These are phyloP conservation scores for Russula dissimulans DNA, from an alignment of 768 basidiomycete species.

Conservation along the genomic window DNA sequence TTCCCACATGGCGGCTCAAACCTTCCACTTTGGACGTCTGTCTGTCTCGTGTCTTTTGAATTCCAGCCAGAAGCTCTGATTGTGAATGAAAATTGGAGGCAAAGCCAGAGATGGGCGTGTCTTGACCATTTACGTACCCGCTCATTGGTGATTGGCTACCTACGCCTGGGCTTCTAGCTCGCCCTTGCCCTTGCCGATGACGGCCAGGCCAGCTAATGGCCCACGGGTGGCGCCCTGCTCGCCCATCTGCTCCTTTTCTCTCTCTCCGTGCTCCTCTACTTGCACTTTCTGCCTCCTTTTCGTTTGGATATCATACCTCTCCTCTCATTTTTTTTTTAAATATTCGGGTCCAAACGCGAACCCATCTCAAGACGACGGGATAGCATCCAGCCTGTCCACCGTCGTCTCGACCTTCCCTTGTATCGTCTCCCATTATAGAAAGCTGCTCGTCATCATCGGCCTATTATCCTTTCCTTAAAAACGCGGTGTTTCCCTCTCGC, in stretches of 20 bases:
- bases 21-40: too few relatives aligned
- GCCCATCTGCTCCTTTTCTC: background rate
- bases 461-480: background rate
- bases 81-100: background rate
- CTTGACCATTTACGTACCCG: slow-evolving; percentile 13
- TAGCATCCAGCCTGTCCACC: too few relatives aligned
- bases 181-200: background rate
- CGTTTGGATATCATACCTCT: background rate
- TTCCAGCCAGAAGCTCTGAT: too few relatives aligned
- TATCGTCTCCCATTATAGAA: slow-evolving; percentile 2
- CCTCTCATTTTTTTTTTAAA: background rate
- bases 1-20: too few relatives aligned
- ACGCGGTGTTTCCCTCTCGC: background rate
- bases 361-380: too few relatives aligned
- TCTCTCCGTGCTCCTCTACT: background rate
- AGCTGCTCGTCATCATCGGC: background rate
- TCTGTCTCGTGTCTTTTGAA: too few relatives aligned
- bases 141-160: background rate
- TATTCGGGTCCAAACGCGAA: too few relatives aligned
- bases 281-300: background rate
- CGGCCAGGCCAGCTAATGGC: background rate
- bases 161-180: background rate
- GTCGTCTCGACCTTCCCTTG: background rate
- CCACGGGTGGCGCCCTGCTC: background rate
- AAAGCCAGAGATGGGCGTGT: background rate